Evolutionary conservation across 495 filamentous ascomycete genomes (phyloP), one percentile per base, ranked within the genome.

Genomic region (Acidomyces sp.): DNA sequence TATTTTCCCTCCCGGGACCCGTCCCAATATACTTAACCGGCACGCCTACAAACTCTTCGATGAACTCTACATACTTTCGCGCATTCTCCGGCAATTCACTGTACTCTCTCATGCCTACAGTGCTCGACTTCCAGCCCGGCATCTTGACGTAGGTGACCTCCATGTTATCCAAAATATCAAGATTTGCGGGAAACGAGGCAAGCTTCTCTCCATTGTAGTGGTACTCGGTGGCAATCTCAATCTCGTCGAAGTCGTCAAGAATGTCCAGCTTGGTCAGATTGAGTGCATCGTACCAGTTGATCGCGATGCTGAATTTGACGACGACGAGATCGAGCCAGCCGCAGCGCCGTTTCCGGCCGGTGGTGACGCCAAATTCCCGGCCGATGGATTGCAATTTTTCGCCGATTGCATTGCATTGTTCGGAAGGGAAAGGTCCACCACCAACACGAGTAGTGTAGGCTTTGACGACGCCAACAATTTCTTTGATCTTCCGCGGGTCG

Each of bases 191-290:
- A 64, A 85, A 81, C 7, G 64, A 65, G 24, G 67, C 62, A 7
- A 78, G 59, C 9, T 63, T 58, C 23, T 71, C 47, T 38, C 67
- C 70, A 25, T 72, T 68, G 46, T 68, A 56, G 17, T 59, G 65
- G 67, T 93, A 95, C 2, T 69, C 76, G 13, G 77, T 69, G 4
- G 75, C 85, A 29, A 93, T 72, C 65, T 83, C 76, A 63, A 95
- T 76, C 55, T 79, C 75, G 21, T 75, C 66, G 57, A 93, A 85
- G 30, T 73, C 76, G 56, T 93, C 86, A 9, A 95, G 72, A 15
- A 94, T 69, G 57, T 92, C 84, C 41, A 92, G 77, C 58, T 87
- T 94, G 45, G 85, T 94, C 26, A 94, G 62, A 68, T 93, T 93
- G 33, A 92, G 61, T 12, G 57, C 31, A n/a, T 59, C 61, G 49